Evolutionary conservation across 1,139 yeast species (phyloP).

Genomic region (Yamadazyma dushanensis): DNA sequence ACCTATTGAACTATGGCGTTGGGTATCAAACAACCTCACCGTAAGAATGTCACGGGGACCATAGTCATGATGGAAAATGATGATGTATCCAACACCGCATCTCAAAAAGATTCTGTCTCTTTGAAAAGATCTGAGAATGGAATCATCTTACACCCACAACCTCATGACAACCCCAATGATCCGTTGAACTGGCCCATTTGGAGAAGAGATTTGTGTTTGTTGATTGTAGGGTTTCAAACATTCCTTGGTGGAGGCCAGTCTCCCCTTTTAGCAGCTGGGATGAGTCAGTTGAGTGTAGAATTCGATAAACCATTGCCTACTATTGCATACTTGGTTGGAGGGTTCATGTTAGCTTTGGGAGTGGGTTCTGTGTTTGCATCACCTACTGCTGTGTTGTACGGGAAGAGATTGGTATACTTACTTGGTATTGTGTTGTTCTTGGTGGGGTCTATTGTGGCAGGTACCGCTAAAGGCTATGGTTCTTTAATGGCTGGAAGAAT

Average conservation of each 20-base stretch:
- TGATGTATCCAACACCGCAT: slow-evolving; percentile 12
- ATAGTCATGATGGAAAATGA: slow-evolving; percentile 37
- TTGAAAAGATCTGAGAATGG: slow-evolving; percentile 51
- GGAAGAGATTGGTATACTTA: slow-evolving; percentile 58
- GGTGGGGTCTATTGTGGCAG: slow-evolving; percentile 58
- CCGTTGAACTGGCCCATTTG: slow-evolving; percentile 73
- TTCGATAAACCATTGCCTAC: slow-evolving; percentile 43
- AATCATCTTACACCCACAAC: slow-evolving; percentile 69
- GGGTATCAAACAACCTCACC: slow-evolving; percentile 45
- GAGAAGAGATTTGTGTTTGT: slow-evolving; percentile 55
- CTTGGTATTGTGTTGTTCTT: slow-evolving; percentile 50
- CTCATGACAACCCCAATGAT: slow-evolving; percentile 73
- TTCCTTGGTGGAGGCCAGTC: slow-evolving; percentile 66
- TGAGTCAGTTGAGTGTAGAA: slow-evolving; percentile 40
- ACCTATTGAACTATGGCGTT: slow-evolving; percentile 13
- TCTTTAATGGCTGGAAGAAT: slow-evolving; percentile 59
- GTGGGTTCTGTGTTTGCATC: slow-evolving; percentile 58
- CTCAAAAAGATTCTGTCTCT: slow-evolving; percentile 15
- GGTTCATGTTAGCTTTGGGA: slow-evolving; percentile 59
- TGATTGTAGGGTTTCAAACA: slow-evolving; percentile 57
- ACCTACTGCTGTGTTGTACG: slow-evolving; percentile 59
- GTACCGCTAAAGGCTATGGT: slow-evolving; percentile 47
- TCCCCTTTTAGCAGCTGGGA: slow-evolving; percentile 61
- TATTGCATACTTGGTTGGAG: slow-evolving; percentile 59
- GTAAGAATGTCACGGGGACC: slow-evolving; percentile 48